A percentile compares a stretch with the other conserved stretches of the same genome.
Conservation (phyloP, 495 filamentous ascomycete genomes). For the Hyphodiscus hymeniophilus region DNA sequence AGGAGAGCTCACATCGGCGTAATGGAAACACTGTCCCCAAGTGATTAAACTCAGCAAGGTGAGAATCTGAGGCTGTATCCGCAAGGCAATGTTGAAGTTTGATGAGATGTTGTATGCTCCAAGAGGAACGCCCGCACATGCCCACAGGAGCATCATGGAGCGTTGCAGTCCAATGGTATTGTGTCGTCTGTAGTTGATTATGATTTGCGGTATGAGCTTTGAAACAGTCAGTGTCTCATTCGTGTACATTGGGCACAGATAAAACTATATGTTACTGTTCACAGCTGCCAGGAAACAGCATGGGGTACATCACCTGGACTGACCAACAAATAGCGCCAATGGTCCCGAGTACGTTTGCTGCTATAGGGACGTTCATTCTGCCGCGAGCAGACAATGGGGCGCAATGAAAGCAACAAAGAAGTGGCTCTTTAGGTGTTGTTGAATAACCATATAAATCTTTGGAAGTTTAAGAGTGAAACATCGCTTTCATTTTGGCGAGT, state of each 20-base stretch:
- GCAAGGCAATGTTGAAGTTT: constrained; percentile 51
- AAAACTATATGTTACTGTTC: too few species aligned
- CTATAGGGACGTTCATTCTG: constrained; percentile 41
- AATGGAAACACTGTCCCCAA: constrained; percentile 58
- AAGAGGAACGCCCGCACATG: constrained; percentile 52
- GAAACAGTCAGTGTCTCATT: background rate
- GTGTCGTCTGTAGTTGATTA: constrained; percentile 54
- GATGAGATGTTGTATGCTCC: constrained; percentile 58
- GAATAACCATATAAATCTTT: too few species aligned
- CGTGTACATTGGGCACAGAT: too few species aligned
- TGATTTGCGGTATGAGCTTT: constrained; percentile 56
- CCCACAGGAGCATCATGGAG: constrained; percentile 63
- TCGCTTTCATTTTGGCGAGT: too few species aligned
- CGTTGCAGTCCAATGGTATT: constrained; percentile 50
- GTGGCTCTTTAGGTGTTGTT: too few species aligned
- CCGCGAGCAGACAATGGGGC: background rate
- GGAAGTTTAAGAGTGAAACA: too few species aligned
- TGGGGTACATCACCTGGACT: constrained; percentile 1
- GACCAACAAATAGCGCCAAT: constrained; percentile 40
- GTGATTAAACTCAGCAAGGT: constrained; percentile 52
- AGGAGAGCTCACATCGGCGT: constrained; percentile 36
- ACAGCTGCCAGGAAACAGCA: background rate
- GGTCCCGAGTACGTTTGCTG: constrained; percentile 50
- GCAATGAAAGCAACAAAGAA: too few species aligned
- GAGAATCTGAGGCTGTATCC: constrained; percentile 54